These are phyloP conservation scores for Candida maltosa DNA, from an alignment of 805 yeast species.

Conservation along the genomic window DNA sequence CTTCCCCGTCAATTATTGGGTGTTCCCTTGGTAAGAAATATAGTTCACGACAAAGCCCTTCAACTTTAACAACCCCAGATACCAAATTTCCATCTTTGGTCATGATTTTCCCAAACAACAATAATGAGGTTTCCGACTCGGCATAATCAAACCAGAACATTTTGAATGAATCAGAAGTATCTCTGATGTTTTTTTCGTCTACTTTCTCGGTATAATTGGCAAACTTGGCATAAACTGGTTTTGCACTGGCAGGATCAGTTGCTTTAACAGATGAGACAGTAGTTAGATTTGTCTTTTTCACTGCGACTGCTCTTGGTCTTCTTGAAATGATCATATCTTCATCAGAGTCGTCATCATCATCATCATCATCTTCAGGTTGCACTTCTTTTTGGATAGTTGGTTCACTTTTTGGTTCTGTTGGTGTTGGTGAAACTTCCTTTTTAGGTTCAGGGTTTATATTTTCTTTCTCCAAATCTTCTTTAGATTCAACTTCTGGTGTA, in stretches of 20 bases:
- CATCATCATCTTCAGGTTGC: slow-evolving; percentile 20
- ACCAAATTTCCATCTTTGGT: slow-evolving; percentile 56
- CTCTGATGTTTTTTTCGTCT: slow-evolving; percentile 18
- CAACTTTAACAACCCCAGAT: slow-evolving; percentile 75
- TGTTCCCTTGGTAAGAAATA: slow-evolving; percentile 69
- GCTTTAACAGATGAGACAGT: slow-evolving; percentile 41
- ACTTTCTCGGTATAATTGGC: slow-evolving; percentile 32
- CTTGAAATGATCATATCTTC: slow-evolving; percentile 56
- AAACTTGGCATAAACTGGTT: slow-evolving; percentile 14
- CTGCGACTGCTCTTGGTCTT: slow-evolving; percentile 43
- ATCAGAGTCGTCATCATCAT: slow-evolving; percentile 44
- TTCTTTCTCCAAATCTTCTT: too few relatives aligned
- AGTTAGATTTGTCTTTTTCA: slow-evolving; percentile 25
- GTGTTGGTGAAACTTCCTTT: slow-evolving; percentile 2
- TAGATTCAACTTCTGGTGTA: slow-evolving; percentile 6
- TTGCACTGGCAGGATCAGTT: slow-evolving; percentile 20
- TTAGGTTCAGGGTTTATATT: slow-evolving; percentile 9
- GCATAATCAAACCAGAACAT: slow-evolving; percentile 91
- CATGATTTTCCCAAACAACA: slow-evolving; percentile 78
- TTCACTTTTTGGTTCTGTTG: slow-evolving; percentile 1
- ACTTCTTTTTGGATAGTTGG: slow-evolving; percentile 5
- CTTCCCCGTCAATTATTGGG: slow-evolving; percentile 41
- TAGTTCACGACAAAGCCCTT: slow-evolving; percentile 65
- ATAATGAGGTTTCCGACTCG: slow-evolving; percentile 66
- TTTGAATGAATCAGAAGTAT: slow-evolving; percentile 45